Conservation (phyloP, 495 filamentous ascomycete genomes). For the Neurospora hispaniola region DNA sequence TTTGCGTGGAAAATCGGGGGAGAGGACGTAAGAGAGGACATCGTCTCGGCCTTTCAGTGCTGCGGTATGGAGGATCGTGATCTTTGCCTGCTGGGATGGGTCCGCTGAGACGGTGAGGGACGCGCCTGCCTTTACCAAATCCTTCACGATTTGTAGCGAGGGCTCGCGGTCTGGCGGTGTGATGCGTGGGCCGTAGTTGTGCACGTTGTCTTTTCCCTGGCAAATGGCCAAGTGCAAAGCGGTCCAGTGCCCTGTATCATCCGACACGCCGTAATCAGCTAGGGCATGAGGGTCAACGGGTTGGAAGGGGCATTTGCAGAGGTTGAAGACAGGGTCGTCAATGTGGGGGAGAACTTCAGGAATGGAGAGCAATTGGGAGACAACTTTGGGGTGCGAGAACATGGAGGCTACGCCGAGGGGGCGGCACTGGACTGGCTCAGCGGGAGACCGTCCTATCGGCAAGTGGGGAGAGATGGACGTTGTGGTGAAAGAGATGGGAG, state of each 20-base stretch:
- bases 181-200: background rate
- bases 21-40: background rate
- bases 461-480: background rate
- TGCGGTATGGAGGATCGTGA: background rate
- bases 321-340: background rate
- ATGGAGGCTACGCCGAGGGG: background rate
- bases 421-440: background rate
- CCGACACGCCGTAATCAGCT: background rate
- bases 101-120: background rate
- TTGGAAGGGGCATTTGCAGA: background rate
- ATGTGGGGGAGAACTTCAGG: background rate
- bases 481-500: background rate
- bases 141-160: background rate
- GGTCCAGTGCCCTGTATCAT: background rate
- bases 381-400: background rate
- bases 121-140: background rate
- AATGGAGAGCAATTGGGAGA: background rate
- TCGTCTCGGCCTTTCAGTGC: background rate
- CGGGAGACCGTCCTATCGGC: background rate
- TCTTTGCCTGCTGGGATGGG: background rate
- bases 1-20: background rate
- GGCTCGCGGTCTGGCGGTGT: background rate
- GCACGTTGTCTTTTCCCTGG: background rate
- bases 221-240: background rate
- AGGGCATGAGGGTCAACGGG: background rate